Base-by-base conservation (phyloP, 176 grass and related monocot species). In the Eragrostis curvula region DNA sequence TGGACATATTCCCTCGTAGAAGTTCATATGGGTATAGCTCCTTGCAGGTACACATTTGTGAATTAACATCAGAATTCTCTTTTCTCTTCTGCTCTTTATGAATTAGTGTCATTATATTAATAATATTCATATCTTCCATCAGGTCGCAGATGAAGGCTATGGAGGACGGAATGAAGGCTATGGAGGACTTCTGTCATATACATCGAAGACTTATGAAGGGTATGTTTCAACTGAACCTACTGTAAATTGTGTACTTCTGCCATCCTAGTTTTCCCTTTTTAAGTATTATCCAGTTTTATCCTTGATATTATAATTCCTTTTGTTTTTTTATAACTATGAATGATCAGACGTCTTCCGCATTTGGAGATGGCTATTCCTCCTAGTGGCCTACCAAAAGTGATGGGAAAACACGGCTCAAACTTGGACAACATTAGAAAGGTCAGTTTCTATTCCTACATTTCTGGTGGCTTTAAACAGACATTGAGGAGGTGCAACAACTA, bases 401-500 rank as follows among this genome's bases (percentile, higher is more conserved):
- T 99, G 87, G 96, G 96, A 32, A 99, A 99, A 88, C 91, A 75
- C 20, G 96, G 96, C 13, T 86, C 93, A 71, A 99, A 99, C 79
- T 74, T 99, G 85, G 93, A 99, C 7, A 99, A 93, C 58, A 95
- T 99, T 70, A 96, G 85, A 93, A 99, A 94, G 96, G 96, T 96
- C 51, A 86, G 96, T 88, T 84, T 85, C 2, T 18, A 68, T 9
- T 68, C 86, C 83, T 12, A 56, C 70, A 40, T 77, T 78, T 14
- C 40, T 85, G 30, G 1, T 68, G 65, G 12, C n/a, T 29, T 44
- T 74, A 52, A 50, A 44, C 7, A 41, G 71, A 49, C 21, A 72
- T 58, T 60, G 57, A 56, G 78, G 25, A 20, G 40, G 2, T 0
- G 0, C 40, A 13, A 58, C 6, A 53, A 14, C 28, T 78, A 70